These are phyloP conservation scores for Corchorus capsularis DNA, from an alignment of 345 rosid species.

Conservation along the genomic window DNA sequence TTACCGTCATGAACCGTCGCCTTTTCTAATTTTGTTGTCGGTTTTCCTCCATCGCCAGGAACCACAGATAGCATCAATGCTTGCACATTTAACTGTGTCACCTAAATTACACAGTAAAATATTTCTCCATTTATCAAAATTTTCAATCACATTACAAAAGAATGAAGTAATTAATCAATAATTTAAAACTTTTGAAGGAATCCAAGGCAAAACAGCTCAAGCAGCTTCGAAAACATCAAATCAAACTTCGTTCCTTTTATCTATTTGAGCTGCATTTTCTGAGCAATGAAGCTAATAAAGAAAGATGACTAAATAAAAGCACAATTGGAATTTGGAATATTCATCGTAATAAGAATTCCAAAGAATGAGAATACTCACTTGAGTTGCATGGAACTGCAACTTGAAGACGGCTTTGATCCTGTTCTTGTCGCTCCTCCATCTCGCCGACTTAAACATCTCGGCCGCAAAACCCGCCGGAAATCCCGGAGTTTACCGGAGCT, in stretches of 20 bases:
- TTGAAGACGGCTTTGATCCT: slow-evolving; percentile 78
- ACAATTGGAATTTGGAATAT: not conserved
- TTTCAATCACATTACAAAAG: slow-evolving; percentile 19
- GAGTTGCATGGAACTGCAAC: slow-evolving; percentile 87
- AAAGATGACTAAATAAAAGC: not conserved
- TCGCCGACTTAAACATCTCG: slow-evolving; percentile 76
- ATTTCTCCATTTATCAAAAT: slow-evolving; percentile 3
- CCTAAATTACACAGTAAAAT: slow-evolving; percentile 39
- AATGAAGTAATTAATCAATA: not conserved
- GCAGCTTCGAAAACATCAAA: slow-evolving; percentile 1
- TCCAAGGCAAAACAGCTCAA: not conserved
- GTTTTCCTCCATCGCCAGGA: slow-evolving; percentile 83
- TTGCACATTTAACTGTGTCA: slow-evolving; percentile 49
- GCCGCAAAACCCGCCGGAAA: slow-evolving; percentile 22
- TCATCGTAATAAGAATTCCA: slow-evolving; percentile 5
- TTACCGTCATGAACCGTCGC: slow-evolving; percentile 56
- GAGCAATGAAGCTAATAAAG: slow-evolving; percentile 24
- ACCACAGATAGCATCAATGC: slow-evolving; percentile 67
- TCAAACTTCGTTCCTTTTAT: not conserved
- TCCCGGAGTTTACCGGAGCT: slow-evolving; percentile 34
- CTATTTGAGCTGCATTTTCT: slow-evolving; percentile 29
- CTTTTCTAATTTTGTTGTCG: slow-evolving; percentile 69
- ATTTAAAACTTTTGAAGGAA: not conserved
- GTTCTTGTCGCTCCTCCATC: slow-evolving; percentile 84
- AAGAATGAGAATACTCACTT: slow-evolving; percentile 41